A percentile compares a stretch with the other conserved stretches of the same genome.
Conservation (phyloP, 2,329 filamentous ascomycete species). For the Ceratocystis lukuohia region DNA sequence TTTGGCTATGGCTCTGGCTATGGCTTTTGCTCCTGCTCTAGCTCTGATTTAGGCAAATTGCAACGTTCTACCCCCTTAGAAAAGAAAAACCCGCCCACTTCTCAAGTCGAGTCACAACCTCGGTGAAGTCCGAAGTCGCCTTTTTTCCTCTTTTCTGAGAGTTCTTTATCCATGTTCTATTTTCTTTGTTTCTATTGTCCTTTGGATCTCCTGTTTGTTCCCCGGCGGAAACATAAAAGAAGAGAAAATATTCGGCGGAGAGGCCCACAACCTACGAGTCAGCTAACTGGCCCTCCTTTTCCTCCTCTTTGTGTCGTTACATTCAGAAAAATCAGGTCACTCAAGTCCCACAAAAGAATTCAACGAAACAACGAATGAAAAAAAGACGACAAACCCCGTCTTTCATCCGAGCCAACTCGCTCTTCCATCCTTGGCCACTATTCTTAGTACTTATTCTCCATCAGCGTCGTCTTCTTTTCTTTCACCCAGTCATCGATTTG, state of each 20-base stretch:
- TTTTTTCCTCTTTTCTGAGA: neutral
- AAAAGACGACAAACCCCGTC: neutral
- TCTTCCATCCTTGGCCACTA: no score
- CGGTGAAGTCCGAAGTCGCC: neutral
- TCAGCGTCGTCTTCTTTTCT: no score
- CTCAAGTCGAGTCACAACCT: neutral
- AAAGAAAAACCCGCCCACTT: neutral
- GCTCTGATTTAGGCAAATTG: neutral
- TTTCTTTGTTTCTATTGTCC: neutral
- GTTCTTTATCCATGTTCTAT: neutral
- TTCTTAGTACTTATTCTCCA: no score
- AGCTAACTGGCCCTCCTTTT: no score
- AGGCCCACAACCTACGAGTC: no score
- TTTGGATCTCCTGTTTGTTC: neutral
- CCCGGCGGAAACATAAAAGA: neutral
- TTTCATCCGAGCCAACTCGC: no score
- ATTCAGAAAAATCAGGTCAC: neutral
- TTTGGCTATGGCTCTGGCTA: no score
- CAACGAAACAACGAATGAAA: no score
- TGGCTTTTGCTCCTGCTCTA: neutral
- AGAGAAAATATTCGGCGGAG: neutral
- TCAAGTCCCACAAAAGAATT: neutral
- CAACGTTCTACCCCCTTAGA: slow-evolving; percentile 1
- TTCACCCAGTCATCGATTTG: no score
- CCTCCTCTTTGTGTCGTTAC: neutral